These are phyloP conservation scores for Saksenaea oblongispora DNA, from an alignment of 371 early-diverging fungal genomes.

Conservation along the genomic window DNA sequence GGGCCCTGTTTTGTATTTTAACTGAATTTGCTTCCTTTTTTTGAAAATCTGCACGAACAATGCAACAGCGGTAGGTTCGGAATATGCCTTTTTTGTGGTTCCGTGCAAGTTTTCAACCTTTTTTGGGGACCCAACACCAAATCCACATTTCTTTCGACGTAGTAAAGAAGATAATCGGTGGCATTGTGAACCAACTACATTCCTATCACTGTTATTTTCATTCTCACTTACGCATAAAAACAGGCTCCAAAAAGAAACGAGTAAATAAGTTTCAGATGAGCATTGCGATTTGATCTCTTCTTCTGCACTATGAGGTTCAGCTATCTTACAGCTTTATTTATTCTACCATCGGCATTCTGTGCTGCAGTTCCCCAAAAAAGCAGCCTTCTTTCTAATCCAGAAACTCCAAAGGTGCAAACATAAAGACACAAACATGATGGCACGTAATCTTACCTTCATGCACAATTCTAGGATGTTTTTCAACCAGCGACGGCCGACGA, in stretches of 20 bases:
- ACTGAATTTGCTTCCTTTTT: too few relatives aligned
- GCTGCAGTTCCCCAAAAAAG: background rate
- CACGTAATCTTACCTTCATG: too few relatives aligned
- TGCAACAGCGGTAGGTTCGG: too few relatives aligned
- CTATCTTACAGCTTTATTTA: background rate
- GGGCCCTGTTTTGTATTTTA: too few relatives aligned
- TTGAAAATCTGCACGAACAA: too few relatives aligned
- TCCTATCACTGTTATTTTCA: background rate
- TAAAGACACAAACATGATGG: too few relatives aligned
- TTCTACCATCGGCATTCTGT: background rate
- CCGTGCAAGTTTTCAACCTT: background rate
- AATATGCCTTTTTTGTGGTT: too few relatives aligned
- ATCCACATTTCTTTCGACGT: background rate
- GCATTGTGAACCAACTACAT: background rate
- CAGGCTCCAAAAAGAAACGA: background rate
- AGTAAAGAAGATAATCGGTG: background rate
- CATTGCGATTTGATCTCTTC: background rate
- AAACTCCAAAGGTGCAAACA: too few relatives aligned
- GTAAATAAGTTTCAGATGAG: background rate
- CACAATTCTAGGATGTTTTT: background rate
- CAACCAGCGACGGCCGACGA: background rate
- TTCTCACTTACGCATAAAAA: constrained; percentile 1
- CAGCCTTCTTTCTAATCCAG: too few relatives aligned
- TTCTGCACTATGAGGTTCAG: background rate
- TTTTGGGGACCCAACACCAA: background rate